Conservation (phyloP, 441 rosid genomes). For the Pelargonium myrrhifolium region DNA sequence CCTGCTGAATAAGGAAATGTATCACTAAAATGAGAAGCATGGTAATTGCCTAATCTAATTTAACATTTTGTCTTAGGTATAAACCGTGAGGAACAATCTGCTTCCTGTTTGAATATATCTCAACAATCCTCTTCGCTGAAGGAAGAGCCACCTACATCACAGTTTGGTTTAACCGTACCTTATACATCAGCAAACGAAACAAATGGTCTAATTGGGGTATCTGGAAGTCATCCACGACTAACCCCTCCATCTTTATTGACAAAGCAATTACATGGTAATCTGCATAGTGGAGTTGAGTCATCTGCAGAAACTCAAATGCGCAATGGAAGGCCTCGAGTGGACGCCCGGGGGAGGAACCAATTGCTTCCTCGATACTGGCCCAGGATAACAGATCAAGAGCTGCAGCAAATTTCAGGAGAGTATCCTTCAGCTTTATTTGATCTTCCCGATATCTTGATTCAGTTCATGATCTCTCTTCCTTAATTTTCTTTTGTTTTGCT, state of each 20-base stretch:
- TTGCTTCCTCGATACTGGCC: slow-evolving; percentile 87
- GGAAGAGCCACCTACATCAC: slow-evolving; percentile 50
- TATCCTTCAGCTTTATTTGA: slow-evolving; percentile 53
- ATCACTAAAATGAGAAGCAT: slow-evolving; percentile 6
- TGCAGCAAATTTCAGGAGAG: slow-evolving; percentile 71
- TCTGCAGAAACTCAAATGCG: slow-evolving; percentile 39
- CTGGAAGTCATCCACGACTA: slow-evolving; percentile 37
- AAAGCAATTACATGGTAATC: slow-evolving; percentile 43
- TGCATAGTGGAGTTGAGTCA: slow-evolving; percentile 50
- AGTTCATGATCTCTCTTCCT: slow-evolving; percentile 5
- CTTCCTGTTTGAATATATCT: slow-evolving; percentile 36
- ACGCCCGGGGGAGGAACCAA: slow-evolving; percentile 61
- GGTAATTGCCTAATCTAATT: slow-evolving; percentile 16
- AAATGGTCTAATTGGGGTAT: slow-evolving; percentile 46
- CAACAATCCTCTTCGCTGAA: slow-evolving; percentile 39
- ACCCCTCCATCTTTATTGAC: slow-evolving; percentile 33
- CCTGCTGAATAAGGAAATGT: slow-evolving; percentile 12
- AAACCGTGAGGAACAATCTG: slow-evolving; percentile 40
- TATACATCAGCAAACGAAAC: slow-evolving; percentile 42
- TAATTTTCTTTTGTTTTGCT: slow-evolving; percentile 2
- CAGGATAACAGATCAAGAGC: slow-evolving; percentile 67
- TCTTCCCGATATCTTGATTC: background rate
- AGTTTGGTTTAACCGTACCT: slow-evolving; percentile 37
- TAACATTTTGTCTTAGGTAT: slow-evolving; percentile 41
- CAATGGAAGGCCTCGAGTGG: slow-evolving; percentile 56